phyloP scores from a whole-genome alignment of 495 filamentous ascomycete species.

The Aspergillus wentii region DNA sequence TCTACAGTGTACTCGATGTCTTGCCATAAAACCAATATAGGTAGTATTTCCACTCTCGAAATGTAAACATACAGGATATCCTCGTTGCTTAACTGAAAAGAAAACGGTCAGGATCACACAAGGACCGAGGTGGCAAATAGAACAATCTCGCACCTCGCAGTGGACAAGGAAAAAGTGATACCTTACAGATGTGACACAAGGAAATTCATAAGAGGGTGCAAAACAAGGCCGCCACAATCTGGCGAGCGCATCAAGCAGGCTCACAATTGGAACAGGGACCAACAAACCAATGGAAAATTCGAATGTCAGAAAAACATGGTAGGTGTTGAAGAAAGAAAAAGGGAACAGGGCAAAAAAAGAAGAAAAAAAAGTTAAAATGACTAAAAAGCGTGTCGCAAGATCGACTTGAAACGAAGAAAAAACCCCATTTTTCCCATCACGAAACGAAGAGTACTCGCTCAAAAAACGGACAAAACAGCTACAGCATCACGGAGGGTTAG shows the following conservation, averaged over 20 bases:
- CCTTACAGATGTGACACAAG: constrained; percentile 4
- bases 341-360: constrained; percentile 1
- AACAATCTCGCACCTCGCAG: constrained; percentile 9
- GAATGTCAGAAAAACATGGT: too few relatives aligned
- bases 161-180: constrained; percentile 3
- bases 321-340: not conserved
- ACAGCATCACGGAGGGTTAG: constrained; percentile 21
- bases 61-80: constrained; percentile 11
- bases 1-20: too few relatives aligned
- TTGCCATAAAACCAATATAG: too few relatives aligned
- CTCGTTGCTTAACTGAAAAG: constrained; percentile 1
- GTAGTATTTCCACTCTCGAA: constrained; percentile 8
- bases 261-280: constrained; percentile 3
- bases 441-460: constrained; percentile 31
- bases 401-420: constrained; percentile 7
- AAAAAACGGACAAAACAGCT: constrained; percentile 31
- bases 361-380: constrained; percentile 3
- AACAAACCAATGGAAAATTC: too few relatives aligned
- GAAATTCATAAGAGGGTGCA: not conserved
- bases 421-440: constrained; percentile 27
- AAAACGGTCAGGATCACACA: constrained; percentile 2
- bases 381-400: constrained; percentile 6
- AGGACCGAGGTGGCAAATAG: too few relatives aligned
- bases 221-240: constrained; percentile 1
- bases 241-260: constrained; percentile 7